These are phyloP conservation scores for Stephanodiscus minutulus DNA, from an alignment of 108 stramenopile genomes.

Conservation along the genomic window DNA sequence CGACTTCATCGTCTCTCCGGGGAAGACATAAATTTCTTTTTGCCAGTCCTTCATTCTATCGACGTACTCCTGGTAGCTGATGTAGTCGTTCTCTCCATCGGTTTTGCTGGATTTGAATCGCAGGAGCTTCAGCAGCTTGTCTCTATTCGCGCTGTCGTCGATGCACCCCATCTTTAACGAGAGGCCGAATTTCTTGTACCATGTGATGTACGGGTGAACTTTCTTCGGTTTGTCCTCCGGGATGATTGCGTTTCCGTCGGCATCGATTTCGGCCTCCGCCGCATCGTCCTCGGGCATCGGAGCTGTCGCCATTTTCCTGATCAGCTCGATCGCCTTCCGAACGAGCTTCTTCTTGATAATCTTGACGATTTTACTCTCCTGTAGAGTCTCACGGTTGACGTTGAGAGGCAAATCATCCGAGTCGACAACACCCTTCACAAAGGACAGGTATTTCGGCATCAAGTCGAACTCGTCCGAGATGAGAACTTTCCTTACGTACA, in stretches of 20 bases:
- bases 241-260: constrained; percentile 59
- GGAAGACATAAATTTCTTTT: constrained; percentile 95
- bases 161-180: constrained; percentile 97
- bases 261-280: constrained; percentile 63
- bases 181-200: constrained; percentile 94
- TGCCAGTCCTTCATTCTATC: constrained; percentile 98
- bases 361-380: constrained; percentile 95
- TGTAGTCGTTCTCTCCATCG: constrained; percentile 69
- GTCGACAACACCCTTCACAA: constrained; percentile 98
- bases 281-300: constrained; percentile 50
- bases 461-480: constrained; percentile 99
- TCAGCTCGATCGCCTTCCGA: constrained; percentile 96
- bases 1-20: constrained; percentile 85
- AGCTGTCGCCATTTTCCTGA: constrained; percentile 80
- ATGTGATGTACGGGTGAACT: constrained; percentile 84
- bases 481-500: constrained; percentile 99
- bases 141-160: constrained; percentile 94
- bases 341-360: constrained; percentile 99
- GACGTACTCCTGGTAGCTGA: constrained; percentile 91
- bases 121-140: constrained; percentile 92
- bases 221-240: constrained; percentile 56
- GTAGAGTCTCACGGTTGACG: constrained; percentile 99
- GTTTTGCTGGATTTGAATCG: constrained; percentile 91
- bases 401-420: constrained; percentile 99
- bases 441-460: constrained; percentile 94